Percentiles rank a stretch among this genome's conserved stretches.
Conservation (phyloP, 2,329 filamentous ascomycete species). For the Fusarium austroafricanum region DNA sequence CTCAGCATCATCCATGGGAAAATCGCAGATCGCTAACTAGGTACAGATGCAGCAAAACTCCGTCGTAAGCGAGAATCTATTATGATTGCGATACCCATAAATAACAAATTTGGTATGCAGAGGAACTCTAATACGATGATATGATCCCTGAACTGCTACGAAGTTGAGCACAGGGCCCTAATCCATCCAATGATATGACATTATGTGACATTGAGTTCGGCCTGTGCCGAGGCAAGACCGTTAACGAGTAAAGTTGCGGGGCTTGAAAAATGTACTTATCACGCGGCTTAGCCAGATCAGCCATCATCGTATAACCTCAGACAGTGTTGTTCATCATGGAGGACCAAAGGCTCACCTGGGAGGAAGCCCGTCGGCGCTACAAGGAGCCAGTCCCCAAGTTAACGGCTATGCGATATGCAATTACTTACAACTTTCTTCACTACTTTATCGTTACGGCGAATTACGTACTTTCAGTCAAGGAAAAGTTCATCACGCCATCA, state of each 20-base stretch:
- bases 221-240: background rate
- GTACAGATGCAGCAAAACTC: too few relatives aligned
- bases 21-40: background rate
- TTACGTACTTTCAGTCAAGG: background rate
- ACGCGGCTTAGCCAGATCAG: background rate
- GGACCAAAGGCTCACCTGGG: background rate
- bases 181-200: background rate
- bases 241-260: background rate
- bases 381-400: background rate
- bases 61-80: background rate
- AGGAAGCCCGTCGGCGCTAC: constrained; percentile 3
- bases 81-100: background rate
- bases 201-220: background rate
- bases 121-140: too few relatives aligned
- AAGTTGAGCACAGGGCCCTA: background rate
- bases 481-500: background rate
- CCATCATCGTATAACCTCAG: too few relatives aligned
- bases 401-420: background rate
- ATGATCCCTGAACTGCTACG: too few relatives aligned
- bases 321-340: background rate
- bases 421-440: background rate
- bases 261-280: background rate
- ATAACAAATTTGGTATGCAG: background rate
- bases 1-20: background rate
- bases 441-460: background rate